phyloP scores from a whole-genome alignment of 352 stramenopile species.

The Phytophthora crassamura region DNA sequence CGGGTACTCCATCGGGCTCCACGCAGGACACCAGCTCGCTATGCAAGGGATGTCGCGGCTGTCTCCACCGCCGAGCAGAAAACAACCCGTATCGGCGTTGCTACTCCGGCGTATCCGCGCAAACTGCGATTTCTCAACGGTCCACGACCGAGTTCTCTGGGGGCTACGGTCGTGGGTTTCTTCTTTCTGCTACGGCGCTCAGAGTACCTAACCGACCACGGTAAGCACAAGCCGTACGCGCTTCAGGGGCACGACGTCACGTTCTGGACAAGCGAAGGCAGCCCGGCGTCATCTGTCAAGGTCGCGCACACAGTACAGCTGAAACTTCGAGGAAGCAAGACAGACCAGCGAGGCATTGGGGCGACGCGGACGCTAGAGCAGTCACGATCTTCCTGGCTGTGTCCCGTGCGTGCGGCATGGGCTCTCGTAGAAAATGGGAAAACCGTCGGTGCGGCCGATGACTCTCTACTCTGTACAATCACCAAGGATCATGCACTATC shows the following conservation, averaged over 20 bases:
- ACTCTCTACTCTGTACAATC: neutral
- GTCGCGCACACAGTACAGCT: neutral
- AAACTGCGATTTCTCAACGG: conserved; percentile 6
- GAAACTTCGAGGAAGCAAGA: neutral
- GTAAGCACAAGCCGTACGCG: neutral
- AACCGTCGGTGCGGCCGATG: no score
- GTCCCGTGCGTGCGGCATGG: neutral
- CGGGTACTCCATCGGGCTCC: conserved; percentile 9
- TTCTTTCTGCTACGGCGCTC: conserved; percentile 13
- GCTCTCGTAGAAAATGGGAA: no score
- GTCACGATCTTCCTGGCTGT: neutral
- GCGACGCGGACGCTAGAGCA: neutral
- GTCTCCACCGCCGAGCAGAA: conserved; percentile 4
- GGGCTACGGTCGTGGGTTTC: conserved; percentile 24
- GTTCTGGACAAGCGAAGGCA: neutral
- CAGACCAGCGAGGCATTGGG: neutral
- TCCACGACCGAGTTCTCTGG: conserved; percentile 25
- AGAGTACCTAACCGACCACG: neutral
- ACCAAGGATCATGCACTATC: neutral
- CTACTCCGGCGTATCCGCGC: neutral
- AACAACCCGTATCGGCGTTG: conserved; percentile 3
- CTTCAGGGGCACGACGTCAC: neutral
- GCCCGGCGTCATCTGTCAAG: neutral
- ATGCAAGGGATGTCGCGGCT: conserved; percentile 19
- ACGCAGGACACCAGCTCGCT: conserved; percentile 12